Evolutionary conservation across 2,329 filamentous ascomycete genomes (phyloP), one percentile per base, ranked within the genome.

Genomic region (Pochonia chlamydosporia): DNA sequence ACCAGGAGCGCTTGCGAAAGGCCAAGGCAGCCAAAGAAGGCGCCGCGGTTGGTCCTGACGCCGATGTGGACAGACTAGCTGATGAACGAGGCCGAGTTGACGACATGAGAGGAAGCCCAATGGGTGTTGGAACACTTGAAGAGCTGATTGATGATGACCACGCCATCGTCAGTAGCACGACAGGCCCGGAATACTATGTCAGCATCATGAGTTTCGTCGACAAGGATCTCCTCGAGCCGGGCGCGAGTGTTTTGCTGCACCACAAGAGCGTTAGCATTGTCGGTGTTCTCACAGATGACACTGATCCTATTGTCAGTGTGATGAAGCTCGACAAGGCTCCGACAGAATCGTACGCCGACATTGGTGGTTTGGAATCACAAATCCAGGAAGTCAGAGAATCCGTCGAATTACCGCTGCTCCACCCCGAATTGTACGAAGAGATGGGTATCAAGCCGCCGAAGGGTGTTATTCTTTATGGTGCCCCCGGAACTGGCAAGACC

Each of bases 201-300:
- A 96, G 91, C 58, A 99, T 99, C 79, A 97, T 97, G 93, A 96
- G 92, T 47, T 99, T 99, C 62, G 93, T 99, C 56, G 93, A 99
- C 76, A 99, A 99, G 72, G 93, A 99, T 62, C 81, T 99, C 4
- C 79, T 99, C 37, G 93, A 99, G 70, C 93, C 93, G 2, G 95
- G 95, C 51, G 90, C 93, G 16, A 96, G 90, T 59, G 93, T 99
- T 42, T 75, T 99, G 42, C 75, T 99, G 49, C 93, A 99, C 63
- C 93, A 99, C 70, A 99, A 99, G 75, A 95, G 88, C 45, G 92
- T 97, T 44, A 96, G 92, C 36, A 95, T 99, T 39, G 93, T 99
- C 25, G 93, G 95, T 67, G 93, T 99, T 18, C 74, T 99, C 59
- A 97, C 92, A 2, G 93, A 99, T 59, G 93, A 99, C 62, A 84